Conservation (phyloP, 2,329 filamentous ascomycete species). For the Zymoseptoria tritici region DNA sequence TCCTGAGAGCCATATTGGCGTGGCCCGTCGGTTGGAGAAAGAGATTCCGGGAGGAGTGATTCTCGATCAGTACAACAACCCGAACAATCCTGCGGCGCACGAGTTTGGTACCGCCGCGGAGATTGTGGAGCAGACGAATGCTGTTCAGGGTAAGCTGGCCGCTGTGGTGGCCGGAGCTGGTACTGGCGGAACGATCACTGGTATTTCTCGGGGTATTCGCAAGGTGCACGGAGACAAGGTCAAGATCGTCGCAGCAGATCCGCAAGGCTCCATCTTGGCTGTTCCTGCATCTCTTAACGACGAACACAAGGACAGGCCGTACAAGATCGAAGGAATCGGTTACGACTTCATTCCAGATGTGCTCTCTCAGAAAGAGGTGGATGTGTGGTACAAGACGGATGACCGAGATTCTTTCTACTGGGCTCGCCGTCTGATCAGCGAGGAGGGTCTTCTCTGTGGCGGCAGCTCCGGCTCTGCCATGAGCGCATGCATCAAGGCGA, state of each 20-base stretch:
- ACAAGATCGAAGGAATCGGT: constrained; percentile 98
- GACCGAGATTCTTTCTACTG: constrained; percentile 86
- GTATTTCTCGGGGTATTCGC: constrained; percentile 72
- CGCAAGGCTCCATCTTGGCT: constrained; percentile 83
- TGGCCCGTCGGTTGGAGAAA: constrained; percentile 81
- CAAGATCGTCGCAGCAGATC: constrained; percentile 88
- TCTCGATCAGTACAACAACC: constrained; percentile 89
- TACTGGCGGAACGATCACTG: constrained; percentile 91
- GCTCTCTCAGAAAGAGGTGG: constrained; percentile 68
- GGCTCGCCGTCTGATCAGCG: constrained; percentile 81
- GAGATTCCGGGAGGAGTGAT: constrained; percentile 97
- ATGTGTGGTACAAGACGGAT: constrained; percentile 98
- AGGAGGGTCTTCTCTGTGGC: constrained; percentile 89
- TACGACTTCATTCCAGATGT: constrained; percentile 98
- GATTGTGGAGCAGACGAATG: constrained; percentile 79
- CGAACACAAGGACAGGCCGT: constrained; percentile 70
- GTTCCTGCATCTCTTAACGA: constrained; percentile 73
- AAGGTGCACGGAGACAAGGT: constrained; percentile 73
- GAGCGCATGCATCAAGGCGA: constrained; percentile 68
- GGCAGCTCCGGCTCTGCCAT: constrained; percentile 91
- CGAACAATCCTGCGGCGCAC: constrained; percentile 86
- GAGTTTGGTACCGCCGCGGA: constrained; percentile 92
- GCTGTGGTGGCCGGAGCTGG: constrained; percentile 87
- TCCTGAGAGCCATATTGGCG: constrained; percentile 94
- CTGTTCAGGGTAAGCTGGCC: constrained; percentile 58